Evolutionary conservation across 768 basidiomycete genomes (phyloP).

Genomic region (Lactarius sp.): DNA sequence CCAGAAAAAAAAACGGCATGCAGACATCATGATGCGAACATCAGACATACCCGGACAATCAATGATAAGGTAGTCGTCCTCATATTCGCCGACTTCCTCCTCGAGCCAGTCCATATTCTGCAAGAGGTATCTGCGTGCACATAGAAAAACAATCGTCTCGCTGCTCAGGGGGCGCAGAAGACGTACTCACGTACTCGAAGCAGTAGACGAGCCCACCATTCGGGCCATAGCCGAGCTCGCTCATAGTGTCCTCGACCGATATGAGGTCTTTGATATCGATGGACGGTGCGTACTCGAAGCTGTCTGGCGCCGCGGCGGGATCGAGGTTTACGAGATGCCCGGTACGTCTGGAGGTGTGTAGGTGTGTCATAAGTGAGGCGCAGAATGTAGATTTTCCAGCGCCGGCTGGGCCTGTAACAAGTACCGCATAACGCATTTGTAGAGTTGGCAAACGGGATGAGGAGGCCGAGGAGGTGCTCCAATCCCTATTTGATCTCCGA

Average conservation of each 20-base stretch:
- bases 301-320: slow-evolving; percentile 81
- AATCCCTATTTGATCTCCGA: slow-evolving; percentile 14
- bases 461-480: too few species aligned
- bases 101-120: slow-evolving; percentile 99
- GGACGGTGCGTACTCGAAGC: slow-evolving; percentile 87
- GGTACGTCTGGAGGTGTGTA: slow-evolving; percentile 71
- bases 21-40: not conserved
- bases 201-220: slow-evolving; percentile 97
- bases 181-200: slow-evolving; percentile 89
- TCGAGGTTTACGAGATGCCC: slow-evolving; percentile 96
- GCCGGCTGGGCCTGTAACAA: slow-evolving; percentile 94
- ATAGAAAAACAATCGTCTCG: not conserved
- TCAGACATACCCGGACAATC: slow-evolving; percentile 74
- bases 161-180: not conserved
- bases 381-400: slow-evolving; percentile 97
- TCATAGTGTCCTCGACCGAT: slow-evolving; percentile 93
- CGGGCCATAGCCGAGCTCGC: slow-evolving; percentile 89
- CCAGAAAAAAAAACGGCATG: slow-evolving; percentile 1
- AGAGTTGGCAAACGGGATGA: not conserved
- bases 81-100: slow-evolving; percentile 90
- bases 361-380: slow-evolving; percentile 81
- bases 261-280: slow-evolving; percentile 95
- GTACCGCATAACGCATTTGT: slow-evolving; percentile 75
- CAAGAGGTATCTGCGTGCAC: slow-evolving; percentile 70
- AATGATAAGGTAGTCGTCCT: slow-evolving; percentile 91